phyloP scores from a whole-genome alignment of 768 basidiomycete genomes.

The Leccinum longicurvipes region DNA sequence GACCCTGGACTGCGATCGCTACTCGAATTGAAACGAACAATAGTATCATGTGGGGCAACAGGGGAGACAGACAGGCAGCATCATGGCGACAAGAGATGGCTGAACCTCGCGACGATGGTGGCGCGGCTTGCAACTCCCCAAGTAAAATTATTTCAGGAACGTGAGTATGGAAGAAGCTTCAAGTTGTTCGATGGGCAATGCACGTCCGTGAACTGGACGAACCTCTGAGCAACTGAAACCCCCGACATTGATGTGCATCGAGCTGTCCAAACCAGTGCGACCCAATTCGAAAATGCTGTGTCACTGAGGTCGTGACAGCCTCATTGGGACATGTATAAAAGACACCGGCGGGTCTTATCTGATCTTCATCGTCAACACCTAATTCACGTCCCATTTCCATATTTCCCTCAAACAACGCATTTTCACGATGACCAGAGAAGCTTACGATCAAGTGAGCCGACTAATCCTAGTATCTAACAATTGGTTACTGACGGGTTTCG shows the following conservation, averaged over 20 bases:
- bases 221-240: neutral
- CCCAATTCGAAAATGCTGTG: neutral
- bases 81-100: neutral
- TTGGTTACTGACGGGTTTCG: neutral
- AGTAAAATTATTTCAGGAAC: neutral
- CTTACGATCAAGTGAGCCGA: constrained; percentile 19
- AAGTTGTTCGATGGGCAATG: neutral
- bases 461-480: neutral
- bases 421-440: constrained; percentile 16
- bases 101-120: neutral
- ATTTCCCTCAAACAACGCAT: neutral
- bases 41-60: too few relatives aligned
- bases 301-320: too few relatives aligned
- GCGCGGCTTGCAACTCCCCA: neutral
- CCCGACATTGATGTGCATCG: neutral
- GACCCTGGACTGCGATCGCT: neutral
- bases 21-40: neutral
- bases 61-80: neutral
- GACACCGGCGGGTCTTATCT: neutral
- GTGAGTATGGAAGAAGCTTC: too few relatives aligned
- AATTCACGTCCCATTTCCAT: neutral
- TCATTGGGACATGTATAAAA: constrained; percentile 19
- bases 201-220: neutral
- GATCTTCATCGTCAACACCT: constrained; percentile 9
- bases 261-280: constrained; percentile 8